Conservation (phyloP, 441 rosid genomes). For the Pelargonium cotyledonis region DNA sequence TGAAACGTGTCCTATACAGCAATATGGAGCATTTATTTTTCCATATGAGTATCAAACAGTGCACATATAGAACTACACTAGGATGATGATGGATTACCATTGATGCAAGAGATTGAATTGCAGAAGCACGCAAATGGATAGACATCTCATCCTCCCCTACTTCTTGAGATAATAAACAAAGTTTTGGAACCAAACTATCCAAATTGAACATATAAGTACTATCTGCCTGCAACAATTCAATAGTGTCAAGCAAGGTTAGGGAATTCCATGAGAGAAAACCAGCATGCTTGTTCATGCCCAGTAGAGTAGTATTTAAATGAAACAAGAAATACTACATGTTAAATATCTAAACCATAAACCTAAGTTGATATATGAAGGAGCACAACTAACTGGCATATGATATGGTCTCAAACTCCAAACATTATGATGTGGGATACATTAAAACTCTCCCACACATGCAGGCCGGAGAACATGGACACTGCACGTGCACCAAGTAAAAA, state of each 20-base stretch:
- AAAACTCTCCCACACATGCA: background rate
- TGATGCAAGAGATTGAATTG: slow-evolving; percentile 71
- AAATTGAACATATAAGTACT: slow-evolving; percentile 81
- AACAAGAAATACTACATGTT: background rate
- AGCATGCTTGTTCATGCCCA: background rate
- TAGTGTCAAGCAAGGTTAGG: slow-evolving; percentile 1
- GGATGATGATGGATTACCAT: slow-evolving; percentile 43
- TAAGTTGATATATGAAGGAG: background rate
- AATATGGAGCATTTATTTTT: background rate
- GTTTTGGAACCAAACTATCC: slow-evolving; percentile 85
- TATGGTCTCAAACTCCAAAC: background rate
- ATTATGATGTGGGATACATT: background rate
- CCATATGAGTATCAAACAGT: slow-evolving; percentile 8
- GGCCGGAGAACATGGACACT: background rate
- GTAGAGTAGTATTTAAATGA: background rate
- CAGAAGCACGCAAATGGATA: slow-evolving; percentile 59
- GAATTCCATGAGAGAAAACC: background rate
- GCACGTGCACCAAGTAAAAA: background rate
- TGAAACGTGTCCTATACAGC: slow-evolving; percentile 1
- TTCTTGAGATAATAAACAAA: slow-evolving; percentile 84
- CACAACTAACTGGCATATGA: slow-evolving; percentile 1
- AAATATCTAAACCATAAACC: background rate
- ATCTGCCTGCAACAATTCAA: slow-evolving; percentile 43
- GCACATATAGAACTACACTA: background rate
- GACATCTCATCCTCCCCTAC: slow-evolving; percentile 65